These are phyloP conservation scores for Marsdenia floribunda DNA, from an alignment of 257 asterid species.

Conservation along the genomic window DNA sequence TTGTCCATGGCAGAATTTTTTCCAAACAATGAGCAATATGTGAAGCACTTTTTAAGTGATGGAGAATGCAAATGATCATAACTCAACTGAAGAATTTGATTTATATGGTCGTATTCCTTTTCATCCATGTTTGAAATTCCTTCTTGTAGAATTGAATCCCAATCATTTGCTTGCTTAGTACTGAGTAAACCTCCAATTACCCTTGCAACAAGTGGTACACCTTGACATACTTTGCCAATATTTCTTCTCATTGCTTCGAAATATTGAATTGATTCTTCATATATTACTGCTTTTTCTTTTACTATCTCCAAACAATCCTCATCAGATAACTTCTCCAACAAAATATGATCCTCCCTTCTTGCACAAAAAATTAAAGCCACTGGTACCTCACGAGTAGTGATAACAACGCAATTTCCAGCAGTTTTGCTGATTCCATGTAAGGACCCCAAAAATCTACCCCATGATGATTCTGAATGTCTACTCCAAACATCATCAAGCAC, in stretches of 20 bases:
- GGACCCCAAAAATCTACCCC: conserved; percentile 11
- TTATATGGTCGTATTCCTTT: background rate
- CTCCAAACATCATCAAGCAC: conserved; percentile 36
- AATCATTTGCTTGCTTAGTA: conserved; percentile 9
- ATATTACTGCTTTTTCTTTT: background rate
- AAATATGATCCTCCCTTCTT: background rate
- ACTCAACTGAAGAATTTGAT: conserved; percentile 22
- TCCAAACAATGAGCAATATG: conserved; percentile 25
- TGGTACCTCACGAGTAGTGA: background rate
- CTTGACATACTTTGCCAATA: background rate
- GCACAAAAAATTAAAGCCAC: background rate
- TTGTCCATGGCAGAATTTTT: background rate
- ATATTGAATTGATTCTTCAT: background rate
- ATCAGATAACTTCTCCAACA: background rate
- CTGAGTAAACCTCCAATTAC: conserved; percentile 27
- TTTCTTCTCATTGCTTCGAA: background rate
- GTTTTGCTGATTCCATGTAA: background rate
- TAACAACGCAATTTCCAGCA: background rate
- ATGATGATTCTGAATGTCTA: background rate
- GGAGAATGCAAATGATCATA: conserved; percentile 22
- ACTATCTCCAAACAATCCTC: conserved; percentile 1
- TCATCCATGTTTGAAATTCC: conserved; percentile 5
- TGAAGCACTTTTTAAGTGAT: conserved; percentile 25
- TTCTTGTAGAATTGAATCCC: conserved; percentile 14
- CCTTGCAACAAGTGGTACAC: conserved; percentile 8